Base-by-base conservation (phyloP, 2,329 filamentous ascomycete genomes). In the Coniella vitis region DNA sequence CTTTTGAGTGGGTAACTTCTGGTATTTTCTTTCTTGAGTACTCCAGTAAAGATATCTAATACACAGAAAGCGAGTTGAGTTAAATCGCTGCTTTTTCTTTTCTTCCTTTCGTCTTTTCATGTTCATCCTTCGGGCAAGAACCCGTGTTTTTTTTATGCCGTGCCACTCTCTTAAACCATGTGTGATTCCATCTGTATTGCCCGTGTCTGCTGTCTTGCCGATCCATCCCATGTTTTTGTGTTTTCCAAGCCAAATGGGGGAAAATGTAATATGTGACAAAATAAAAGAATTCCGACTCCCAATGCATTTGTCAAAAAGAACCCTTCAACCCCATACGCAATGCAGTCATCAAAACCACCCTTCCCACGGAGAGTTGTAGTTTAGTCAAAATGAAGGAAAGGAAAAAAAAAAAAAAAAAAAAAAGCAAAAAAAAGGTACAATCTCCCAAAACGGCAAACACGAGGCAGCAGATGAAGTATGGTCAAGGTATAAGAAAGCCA, bases 51-150 rank as follows among this genome's bases (percentile, higher is more conserved):
- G 61, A 69, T 75, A 77, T 73, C 68, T 73, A 69, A 77, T 81
- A 81, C 78, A 66, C 78, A 81, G 76, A 81, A 76, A 81, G 78
- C 77, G 76, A 78, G 76, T 72, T 76, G 67, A 69, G 65, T 63
- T 59, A 60, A 55, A 60, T 65, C 63, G 37, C 52, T 53, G 47
- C 44, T 47, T 54, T 36, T n/a, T 41, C 47, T 48, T 37, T 48
- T 37, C 10, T 29, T 29, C 25, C 25, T 29, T 29, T 29, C 25
- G 5, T 29, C 10, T 29, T 29, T 29, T 29, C 5, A 5, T 29
- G 5, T 25, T 41, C 49, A 38, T 41, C 22, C 45, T 42, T n/a
- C n/a, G 22, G 13, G 9, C 38, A 13, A 25, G 19, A n/a, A 14
- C 25, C 12, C 20, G n/a, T 16, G 12, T 14, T n/a, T 25, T 40